Conservation (phyloP, 2,329 filamentous ascomycete species). For the Clonostachys sp. region DNA sequence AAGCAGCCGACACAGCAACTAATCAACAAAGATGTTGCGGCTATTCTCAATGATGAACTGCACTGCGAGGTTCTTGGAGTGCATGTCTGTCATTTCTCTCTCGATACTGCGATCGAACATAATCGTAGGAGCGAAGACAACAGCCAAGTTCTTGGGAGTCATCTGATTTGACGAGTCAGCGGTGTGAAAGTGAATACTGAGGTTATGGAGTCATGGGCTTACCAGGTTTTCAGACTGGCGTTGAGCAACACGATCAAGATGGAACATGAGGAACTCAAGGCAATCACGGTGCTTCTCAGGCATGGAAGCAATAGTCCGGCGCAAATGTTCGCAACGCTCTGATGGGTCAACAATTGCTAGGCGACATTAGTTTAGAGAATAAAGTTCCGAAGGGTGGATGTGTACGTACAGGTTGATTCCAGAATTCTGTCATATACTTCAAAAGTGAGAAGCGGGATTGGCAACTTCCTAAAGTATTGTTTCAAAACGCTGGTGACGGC, state of each 20-base stretch:
- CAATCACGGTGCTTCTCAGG: conserved; percentile 83
- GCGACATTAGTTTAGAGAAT: conserved; percentile 10
- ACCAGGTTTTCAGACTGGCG: conserved; percentile 82
- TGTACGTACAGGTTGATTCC: conserved; percentile 66
- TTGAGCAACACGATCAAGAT: conserved; percentile 80
- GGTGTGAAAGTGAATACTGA: background rate
- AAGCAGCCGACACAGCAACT: no score
- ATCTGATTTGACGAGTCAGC: conserved; percentile 48
- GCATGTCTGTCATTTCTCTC: conserved; percentile 94
- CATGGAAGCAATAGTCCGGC: conserved; percentile 70
- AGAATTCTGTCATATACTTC: conserved; percentile 88
- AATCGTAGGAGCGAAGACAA: conserved; percentile 96
- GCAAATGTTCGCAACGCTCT: conserved; percentile 67
- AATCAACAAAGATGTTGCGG: conserved; percentile 68
- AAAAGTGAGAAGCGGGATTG: conserved; percentile 83
- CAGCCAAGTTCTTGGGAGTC: conserved; percentile 92
- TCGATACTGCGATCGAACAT: conserved; percentile 89
- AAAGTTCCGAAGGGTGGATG: background rate
- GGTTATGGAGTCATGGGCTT: conserved; percentile 18
- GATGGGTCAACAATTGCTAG: conserved; percentile 59
- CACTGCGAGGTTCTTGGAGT: conserved; percentile 85
- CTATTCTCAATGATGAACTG: conserved; percentile 93
- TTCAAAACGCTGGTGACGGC: conserved; percentile 94
- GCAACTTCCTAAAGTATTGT: conserved; percentile 94
- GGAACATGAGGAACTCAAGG: conserved; percentile 90